Percentiles rank a stretch among this genome's conserved stretches.
Evolutionary conservation across 2,329 filamentous ascomycete species (phyloP).

Genomic region (Dryadomyces sulphureus): DNA sequence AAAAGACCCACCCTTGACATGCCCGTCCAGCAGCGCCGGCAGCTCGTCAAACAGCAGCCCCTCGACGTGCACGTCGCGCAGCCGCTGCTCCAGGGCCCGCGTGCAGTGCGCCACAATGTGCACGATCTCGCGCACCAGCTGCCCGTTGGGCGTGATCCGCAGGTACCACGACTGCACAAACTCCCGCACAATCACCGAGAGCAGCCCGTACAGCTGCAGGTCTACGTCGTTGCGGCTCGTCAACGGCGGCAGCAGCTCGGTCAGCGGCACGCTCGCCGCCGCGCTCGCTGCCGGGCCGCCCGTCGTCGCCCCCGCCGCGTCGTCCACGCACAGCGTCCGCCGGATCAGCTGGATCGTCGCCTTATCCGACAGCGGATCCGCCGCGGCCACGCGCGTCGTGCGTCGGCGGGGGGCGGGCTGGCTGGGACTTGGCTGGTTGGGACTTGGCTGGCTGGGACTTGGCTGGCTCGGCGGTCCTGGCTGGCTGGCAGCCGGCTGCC

Average conservation of each 20-base stretch:
- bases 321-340: constrained; percentile 66
- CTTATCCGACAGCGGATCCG: constrained; percentile 54
- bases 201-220: constrained; percentile 79
- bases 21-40: constrained; percentile 63
- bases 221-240: constrained; percentile 93
- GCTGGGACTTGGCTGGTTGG: too few relatives aligned
- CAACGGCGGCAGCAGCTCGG: constrained; percentile 64
- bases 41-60: constrained; percentile 76
- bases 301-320: constrained; percentile 18
- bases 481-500: too few relatives aligned
- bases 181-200: constrained; percentile 78
- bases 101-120: constrained; percentile 89
- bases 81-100: constrained; percentile 69
- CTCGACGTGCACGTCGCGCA: constrained; percentile 72
- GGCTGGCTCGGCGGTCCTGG: too few relatives aligned
- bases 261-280: background rate
- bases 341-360: constrained; percentile 72
- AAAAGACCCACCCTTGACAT: constrained; percentile 51
- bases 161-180: constrained; percentile 89
- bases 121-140: constrained; percentile 75
- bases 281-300: constrained; percentile 22
- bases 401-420: too few relatives aligned
- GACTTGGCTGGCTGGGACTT: too few relatives aligned
- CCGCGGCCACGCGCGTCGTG: constrained; percentile 12
- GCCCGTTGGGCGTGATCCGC: constrained; percentile 80